Evolutionary conservation across 2,329 filamentous ascomycete species (phyloP), one percentile per base, ranked within the genome.

Genomic region (Zymoseptoria ardabiliae): DNA sequence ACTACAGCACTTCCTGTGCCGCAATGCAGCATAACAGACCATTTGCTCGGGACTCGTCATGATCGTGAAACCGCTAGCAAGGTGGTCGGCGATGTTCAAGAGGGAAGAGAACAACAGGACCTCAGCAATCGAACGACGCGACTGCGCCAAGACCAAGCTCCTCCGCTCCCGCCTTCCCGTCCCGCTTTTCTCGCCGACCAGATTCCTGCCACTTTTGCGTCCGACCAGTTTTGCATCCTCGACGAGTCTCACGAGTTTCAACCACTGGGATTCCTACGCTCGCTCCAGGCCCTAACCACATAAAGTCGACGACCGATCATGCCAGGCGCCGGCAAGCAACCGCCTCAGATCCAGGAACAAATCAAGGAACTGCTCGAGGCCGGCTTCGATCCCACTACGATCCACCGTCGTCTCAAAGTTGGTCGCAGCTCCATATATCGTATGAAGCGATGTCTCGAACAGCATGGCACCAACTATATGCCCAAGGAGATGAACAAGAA

Each of bases 311-410:
- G 35, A 45, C 35, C 35, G 35, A 55, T 41, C 28, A 71, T 71
- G 69, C 66, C 69, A 9, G 69, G 69, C 57, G 64, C 66, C 13
- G 69, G 70, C 58, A 71, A 71, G 54, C 69, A 72, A 54, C 53
- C 65, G 9, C 54, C 63, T 13, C 65, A 69, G 50, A 62, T 71
- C 9, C 70, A 71, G 53, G 63, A 63, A 45, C 66, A 70, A 58
- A 72, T 72, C 62, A 67, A 66, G 54, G 69, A 71, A 56, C 63
- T 72, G 49, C 68, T 72, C 30, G 69, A 72, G 58, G 69, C 70
- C 1, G 69, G 69, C 49, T 70, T 71, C 58, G 69, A 72, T 57
- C 69, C 68, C 25, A 72, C 70, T 25, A 71, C 69, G 20, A 72
- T 72, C 45, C 70, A 72, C 52, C 62, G 68, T 9, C 63, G 65